A percentile compares a stretch with the other conserved stretches of the same genome.
phyloP scores from a whole-genome alignment of 306 rosid species.

The Aeschynomene evenia region DNA sequence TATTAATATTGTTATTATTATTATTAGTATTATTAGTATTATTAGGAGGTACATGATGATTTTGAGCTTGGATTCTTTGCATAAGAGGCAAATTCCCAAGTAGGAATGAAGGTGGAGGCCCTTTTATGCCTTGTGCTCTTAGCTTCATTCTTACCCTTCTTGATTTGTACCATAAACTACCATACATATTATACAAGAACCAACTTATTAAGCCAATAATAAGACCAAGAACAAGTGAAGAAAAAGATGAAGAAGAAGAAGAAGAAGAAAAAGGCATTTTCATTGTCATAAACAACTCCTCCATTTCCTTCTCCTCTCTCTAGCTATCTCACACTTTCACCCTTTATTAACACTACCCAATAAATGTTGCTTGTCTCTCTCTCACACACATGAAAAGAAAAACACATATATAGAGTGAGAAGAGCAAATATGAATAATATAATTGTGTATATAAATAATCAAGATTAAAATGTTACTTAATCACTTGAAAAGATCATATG shows the following conservation, averaged over 20 bases:
- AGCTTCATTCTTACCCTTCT: constrained; percentile 60
- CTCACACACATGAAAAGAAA: not conserved
- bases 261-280: too few relatives aligned
- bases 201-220: constrained; percentile 45
- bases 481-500: too few relatives aligned
- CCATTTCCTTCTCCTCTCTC: constrained; percentile 25
- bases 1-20: too few relatives aligned
- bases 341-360: not conserved
- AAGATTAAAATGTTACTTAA: too few relatives aligned
- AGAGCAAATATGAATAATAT: too few relatives aligned
- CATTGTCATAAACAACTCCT: constrained; percentile 22
- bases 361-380: not conserved
- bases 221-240: constrained; percentile 30
- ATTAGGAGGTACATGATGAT: too few relatives aligned
- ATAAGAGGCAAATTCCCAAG: constrained; percentile 73
- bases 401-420: too few relatives aligned
- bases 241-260: too few relatives aligned
- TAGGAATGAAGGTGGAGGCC: constrained; percentile 73
- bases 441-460: too few relatives aligned
- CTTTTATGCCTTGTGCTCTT: constrained; percentile 63
- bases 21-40: too few relatives aligned
- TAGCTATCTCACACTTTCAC: not conserved
- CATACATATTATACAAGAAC: constrained; percentile 39
- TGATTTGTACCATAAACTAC: constrained; percentile 46
- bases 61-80: constrained; percentile 65